phyloP scores from a whole-genome alignment of 208 protist genomes.

The Kentomonas sorsogonicus region DNA sequence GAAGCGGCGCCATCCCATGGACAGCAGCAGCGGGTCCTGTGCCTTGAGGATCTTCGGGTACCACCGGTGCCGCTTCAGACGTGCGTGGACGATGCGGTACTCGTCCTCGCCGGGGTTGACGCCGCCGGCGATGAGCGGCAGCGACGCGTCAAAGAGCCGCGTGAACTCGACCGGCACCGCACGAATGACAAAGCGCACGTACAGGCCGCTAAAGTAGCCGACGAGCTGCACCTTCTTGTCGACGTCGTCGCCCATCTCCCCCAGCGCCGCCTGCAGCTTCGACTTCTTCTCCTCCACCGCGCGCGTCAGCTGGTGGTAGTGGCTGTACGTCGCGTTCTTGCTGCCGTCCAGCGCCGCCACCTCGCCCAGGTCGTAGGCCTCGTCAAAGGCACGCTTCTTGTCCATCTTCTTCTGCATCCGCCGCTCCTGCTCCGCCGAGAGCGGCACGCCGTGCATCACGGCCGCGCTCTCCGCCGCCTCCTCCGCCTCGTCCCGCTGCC shows the following conservation, averaged over 20 bases:
- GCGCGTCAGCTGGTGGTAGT: slow-evolving; percentile 74
- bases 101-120: slow-evolving; percentile 94
- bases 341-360: slow-evolving; percentile 28
- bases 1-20: slow-evolving; percentile 99
- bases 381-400: slow-evolving; percentile 89
- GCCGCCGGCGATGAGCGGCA: slow-evolving; percentile 93
- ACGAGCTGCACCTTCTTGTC: slow-evolving; percentile 84
- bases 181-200: slow-evolving; percentile 94
- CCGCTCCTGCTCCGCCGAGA: slow-evolving; percentile 77
- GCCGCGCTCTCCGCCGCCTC: slow-evolving; percentile 20
- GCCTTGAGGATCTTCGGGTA: slow-evolving; percentile 98
- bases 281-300: slow-evolving; percentile 83
- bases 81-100: slow-evolving; percentile 90
- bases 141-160: slow-evolving; percentile 80
- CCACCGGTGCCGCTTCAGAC: slow-evolving; percentile 98
- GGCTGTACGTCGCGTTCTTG: slow-evolving; percentile 74
- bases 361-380: slow-evolving; percentile 64
- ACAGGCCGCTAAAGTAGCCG: slow-evolving; percentile 93
- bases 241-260: slow-evolving; percentile 77
- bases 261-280: slow-evolving; percentile 68
- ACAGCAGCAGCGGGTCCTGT: slow-evolving; percentile 98
- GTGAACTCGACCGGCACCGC: slow-evolving; percentile 96
- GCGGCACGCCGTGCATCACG: slow-evolving; percentile 32
- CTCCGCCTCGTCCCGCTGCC: slow-evolving; percentile 11
- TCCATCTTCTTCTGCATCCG: slow-evolving; percentile 83